These are phyloP conservation scores for Handroanthus guayacan DNA, from an alignment of 257 asterid species.

Conservation along the genomic window DNA sequence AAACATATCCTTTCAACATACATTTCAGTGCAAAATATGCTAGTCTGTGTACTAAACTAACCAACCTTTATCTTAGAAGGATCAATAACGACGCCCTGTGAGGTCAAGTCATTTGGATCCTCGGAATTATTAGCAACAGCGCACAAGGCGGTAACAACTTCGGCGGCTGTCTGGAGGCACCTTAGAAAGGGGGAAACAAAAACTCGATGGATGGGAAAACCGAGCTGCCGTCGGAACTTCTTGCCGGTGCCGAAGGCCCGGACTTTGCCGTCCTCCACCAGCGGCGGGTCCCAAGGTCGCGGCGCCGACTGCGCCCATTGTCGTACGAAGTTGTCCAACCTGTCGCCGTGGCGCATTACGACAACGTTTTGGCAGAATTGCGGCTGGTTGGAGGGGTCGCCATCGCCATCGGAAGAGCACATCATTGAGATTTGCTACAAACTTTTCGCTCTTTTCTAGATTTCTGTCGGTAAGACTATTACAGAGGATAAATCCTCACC, in stretches of 20 bases:
- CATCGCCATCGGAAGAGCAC: conserved; percentile 36
- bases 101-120: conserved; percentile 54
- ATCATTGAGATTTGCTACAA: conserved; percentile 23
- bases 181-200: conserved; percentile 86
- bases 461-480: conserved; percentile 1
- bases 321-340: conserved; percentile 76
- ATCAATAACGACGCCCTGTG: conserved; percentile 65
- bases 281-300: conserved; percentile 95
- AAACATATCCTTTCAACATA: not conserved
- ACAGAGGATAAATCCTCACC: not conserved
- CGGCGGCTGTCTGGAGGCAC: conserved; percentile 90
- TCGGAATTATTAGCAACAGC: conserved; percentile 51
- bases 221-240: conserved; percentile 49
- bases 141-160: conserved; percentile 66
- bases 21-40: not conserved
- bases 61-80: conserved; percentile 79
- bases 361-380: conserved; percentile 63
- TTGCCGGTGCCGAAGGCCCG: conserved; percentile 79
- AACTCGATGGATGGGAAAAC: conserved; percentile 76
- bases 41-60: not conserved
- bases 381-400: conserved; percentile 31
- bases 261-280: conserved; percentile 71
- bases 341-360: conserved; percentile 96
- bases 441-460: not conserved
- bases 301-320: conserved; percentile 74